Conservation (phyloP, 768 basidiomycete species). For the Lactifluus hygrophoroides region DNA sequence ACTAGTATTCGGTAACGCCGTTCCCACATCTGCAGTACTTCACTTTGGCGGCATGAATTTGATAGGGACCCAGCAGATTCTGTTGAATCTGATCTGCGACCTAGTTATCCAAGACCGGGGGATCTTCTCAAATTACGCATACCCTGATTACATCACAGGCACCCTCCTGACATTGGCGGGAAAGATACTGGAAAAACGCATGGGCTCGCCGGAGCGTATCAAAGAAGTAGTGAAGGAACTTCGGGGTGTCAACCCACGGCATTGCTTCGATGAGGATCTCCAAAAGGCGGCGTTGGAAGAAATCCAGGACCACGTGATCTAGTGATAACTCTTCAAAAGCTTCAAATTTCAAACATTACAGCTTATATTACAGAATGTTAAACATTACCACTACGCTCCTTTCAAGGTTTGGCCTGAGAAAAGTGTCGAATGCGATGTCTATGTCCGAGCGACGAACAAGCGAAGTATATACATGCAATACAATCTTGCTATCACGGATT, state of each 20-base stretch:
- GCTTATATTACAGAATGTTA: too few relatives aligned
- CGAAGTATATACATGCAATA: too few relatives aligned
- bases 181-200: background rate
- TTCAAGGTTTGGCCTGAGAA: too few relatives aligned
- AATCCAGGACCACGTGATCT: too few relatives aligned
- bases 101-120: background rate
- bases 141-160: background rate
- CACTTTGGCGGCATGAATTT: conserved; percentile 4
- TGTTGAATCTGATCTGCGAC: conserved; percentile 1
- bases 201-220: background rate
- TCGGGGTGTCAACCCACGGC: background rate
- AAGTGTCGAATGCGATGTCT: too few relatives aligned
- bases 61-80: background rate
- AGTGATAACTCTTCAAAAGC: too few relatives aligned
- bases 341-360: too few relatives aligned
- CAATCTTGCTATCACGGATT: too few relatives aligned
- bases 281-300: background rate
- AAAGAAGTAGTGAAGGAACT: background rate
- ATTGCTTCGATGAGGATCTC: background rate
- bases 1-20: conserved; percentile 15
- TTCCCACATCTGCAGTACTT: conserved; percentile 13
- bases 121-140: background rate
- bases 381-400: too few relatives aligned
- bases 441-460: too few relatives aligned
- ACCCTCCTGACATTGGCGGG: background rate